Evolutionary conservation across 371 early-diverging fungal species (phyloP).

Genomic region (Lichtheimia ornata): DNA sequence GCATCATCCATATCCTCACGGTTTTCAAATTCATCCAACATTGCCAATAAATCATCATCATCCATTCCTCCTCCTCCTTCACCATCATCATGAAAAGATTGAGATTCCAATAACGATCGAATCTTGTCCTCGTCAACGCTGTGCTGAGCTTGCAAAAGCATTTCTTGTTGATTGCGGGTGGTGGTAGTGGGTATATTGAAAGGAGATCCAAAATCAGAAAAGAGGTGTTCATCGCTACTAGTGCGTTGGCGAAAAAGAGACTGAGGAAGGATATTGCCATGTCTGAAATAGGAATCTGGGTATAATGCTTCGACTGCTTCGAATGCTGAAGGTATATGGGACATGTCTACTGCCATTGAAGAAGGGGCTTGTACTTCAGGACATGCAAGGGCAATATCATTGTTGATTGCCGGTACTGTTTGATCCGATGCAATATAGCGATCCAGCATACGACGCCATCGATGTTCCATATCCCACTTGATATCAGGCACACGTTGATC

Average conservation of each 20-base stretch:
- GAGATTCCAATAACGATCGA: conserved; percentile 7
- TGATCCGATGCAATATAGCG: neutral
- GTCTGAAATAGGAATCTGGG: conserved; percentile 21
- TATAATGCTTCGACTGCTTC: conserved; percentile 48
- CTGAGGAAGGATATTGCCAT: conserved; percentile 5
- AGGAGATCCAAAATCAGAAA: neutral
- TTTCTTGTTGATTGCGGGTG: conserved; percentile 1
- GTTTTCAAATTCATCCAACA: conserved; percentile 1
- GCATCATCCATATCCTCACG: conserved; percentile 7
- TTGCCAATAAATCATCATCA: conserved; percentile 4
- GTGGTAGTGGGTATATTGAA: conserved; percentile 1
- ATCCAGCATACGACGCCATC: conserved; percentile 16
- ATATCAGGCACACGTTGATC: conserved; percentile 9
- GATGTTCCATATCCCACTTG: conserved; percentile 25
- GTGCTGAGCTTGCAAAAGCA: neutral
- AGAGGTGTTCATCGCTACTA: neutral
- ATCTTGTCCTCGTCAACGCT: conserved; percentile 21
- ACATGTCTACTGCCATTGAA: neutral
- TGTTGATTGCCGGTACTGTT: neutral
- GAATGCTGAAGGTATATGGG: conserved; percentile 44
- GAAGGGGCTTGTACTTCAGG: neutral
- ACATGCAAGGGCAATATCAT: neutral
- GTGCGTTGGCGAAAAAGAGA: conserved; percentile 22
- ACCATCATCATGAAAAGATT: conserved; percentile 16
- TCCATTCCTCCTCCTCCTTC: neutral